A percentile compares a stretch with the other conserved stretches of the same genome.
These are phyloP conservation scores for Pinus taeda DNA, from an alignment of 75 land plant genomes.

Conservation along the genomic window DNA sequence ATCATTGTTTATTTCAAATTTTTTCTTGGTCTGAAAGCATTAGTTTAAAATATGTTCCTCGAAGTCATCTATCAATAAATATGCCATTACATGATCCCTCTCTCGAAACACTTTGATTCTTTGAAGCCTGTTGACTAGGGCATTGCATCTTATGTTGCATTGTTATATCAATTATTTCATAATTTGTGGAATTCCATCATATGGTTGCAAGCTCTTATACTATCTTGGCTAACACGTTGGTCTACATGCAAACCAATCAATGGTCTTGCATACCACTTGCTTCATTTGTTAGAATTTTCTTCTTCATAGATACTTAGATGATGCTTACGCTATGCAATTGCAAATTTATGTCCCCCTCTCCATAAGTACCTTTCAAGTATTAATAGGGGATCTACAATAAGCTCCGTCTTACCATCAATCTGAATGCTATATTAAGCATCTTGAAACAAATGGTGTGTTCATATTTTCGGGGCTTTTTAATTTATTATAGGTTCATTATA, in stretches of 20 bases:
- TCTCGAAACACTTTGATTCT: too few relatives aligned
- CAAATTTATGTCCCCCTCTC: conserved; percentile 84
- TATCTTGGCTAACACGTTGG: too few relatives aligned
- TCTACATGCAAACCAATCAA: conserved; percentile 69
- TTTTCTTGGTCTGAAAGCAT: too few relatives aligned
- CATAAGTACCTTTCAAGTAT: conserved; percentile 95
- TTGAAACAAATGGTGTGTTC: conserved; percentile 90
- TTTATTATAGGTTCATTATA: conserved; percentile 96
- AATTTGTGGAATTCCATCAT: too few relatives aligned
- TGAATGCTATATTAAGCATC: conserved; percentile 86
- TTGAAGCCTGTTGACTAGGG: too few relatives aligned
- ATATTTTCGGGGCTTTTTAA: conserved; percentile 92
- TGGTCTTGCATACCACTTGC: conserved; percentile 96
- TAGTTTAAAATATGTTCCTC: too few relatives aligned
- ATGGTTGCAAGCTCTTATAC: too few relatives aligned
- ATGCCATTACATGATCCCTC: too few relatives aligned
- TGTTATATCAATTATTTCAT: too few relatives aligned
- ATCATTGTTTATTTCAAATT: not conserved
- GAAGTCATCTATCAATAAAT: too few relatives aligned
- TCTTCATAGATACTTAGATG: conserved; percentile 91
- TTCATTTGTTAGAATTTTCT: conserved; percentile 92
- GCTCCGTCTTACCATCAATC: conserved; percentile 99
- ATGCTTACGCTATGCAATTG: conserved; percentile 90
- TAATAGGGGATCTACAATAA: conserved; percentile 87
- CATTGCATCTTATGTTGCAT: too few relatives aligned